phyloP scores from a whole-genome alignment of 208 protist genomes.

The Angomonas desouzai region DNA sequence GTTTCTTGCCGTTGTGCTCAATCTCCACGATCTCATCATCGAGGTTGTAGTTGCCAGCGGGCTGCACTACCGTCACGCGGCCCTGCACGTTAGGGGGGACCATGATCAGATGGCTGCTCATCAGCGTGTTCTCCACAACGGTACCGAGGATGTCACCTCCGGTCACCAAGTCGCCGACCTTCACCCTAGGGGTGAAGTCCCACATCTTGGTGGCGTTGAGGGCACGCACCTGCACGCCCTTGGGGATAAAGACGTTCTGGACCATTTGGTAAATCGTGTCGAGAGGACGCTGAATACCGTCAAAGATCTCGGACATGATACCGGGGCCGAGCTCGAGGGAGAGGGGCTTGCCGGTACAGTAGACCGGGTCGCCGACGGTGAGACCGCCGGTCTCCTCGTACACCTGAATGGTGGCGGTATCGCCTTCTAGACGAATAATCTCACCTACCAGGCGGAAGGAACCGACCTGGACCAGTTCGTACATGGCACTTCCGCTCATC shows the following conservation, averaged over 20 bases:
- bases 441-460: constrained; percentile 98
- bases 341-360: constrained; percentile 98
- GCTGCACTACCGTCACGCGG: constrained; percentile 92
- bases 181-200: constrained; percentile 93
- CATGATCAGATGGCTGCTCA: constrained; percentile 97
- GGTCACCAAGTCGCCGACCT: constrained; percentile 96
- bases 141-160: constrained; percentile 97
- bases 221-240: constrained; percentile 95
- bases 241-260: constrained; percentile 98
- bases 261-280: constrained; percentile 96
- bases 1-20: constrained; percentile 88
- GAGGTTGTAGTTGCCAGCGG: constrained; percentile 93
- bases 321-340: constrained; percentile 99
- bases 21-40: constrained; percentile 91
- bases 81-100: constrained; percentile 93
- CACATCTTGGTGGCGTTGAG: constrained; percentile 94
- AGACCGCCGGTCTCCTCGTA: constrained; percentile 99
- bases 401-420: constrained; percentile 99
- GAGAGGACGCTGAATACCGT: constrained; percentile 99
- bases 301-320: constrained; percentile 99
- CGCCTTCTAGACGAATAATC: constrained; percentile 99
- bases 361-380: constrained; percentile 99
- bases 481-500: constrained; percentile 99
- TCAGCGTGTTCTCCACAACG: constrained; percentile 97
- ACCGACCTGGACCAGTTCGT: constrained; percentile 99